phyloP scores from a whole-genome alignment of 2,329 filamentous ascomycete genomes.

The Alternaria atra region DNA sequence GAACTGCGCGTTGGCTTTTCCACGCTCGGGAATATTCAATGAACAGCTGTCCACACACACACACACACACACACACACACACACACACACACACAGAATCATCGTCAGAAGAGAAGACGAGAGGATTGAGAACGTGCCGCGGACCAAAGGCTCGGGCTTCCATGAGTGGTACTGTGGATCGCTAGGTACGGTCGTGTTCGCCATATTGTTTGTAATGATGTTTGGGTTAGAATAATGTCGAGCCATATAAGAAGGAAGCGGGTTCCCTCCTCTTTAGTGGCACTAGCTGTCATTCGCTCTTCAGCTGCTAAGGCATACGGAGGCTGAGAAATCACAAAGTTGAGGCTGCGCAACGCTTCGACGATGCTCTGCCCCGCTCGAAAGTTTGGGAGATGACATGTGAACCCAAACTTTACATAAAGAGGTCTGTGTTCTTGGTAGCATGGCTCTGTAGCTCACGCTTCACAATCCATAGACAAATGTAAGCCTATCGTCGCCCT shows the following conservation, averaged over 20 bases:
- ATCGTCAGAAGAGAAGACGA: background rate
- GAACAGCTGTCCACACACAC: background rate
- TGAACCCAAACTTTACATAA: too few species aligned
- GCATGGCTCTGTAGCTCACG: background rate
- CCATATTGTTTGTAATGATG: background rate
- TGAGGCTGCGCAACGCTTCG: background rate
- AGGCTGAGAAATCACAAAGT: background rate
- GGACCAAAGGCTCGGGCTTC: background rate
- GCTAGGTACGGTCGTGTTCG: background rate
- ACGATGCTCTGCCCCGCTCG: background rate
- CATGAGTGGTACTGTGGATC: background rate
- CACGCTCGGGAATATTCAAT: background rate
- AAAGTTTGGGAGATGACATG: background rate
- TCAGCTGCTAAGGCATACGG: background rate
- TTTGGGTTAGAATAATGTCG: too few species aligned
- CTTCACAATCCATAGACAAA: slow-evolving; percentile 53
- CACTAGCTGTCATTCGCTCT: background rate
- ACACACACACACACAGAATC: background rate
- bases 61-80: too few species aligned
- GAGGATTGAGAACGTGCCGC: background rate
- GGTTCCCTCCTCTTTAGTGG: background rate
- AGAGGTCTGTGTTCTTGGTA: too few species aligned
- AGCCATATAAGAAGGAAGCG: background rate
- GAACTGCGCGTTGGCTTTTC: too few species aligned
- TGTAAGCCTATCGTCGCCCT: slow-evolving; percentile 59